Percentiles rank a stretch among this genome's conserved stretches.
phyloP scores from a whole-genome alignment of 202 grass and related monocot species.

The Schoenoplectus tabernaemontani region DNA sequence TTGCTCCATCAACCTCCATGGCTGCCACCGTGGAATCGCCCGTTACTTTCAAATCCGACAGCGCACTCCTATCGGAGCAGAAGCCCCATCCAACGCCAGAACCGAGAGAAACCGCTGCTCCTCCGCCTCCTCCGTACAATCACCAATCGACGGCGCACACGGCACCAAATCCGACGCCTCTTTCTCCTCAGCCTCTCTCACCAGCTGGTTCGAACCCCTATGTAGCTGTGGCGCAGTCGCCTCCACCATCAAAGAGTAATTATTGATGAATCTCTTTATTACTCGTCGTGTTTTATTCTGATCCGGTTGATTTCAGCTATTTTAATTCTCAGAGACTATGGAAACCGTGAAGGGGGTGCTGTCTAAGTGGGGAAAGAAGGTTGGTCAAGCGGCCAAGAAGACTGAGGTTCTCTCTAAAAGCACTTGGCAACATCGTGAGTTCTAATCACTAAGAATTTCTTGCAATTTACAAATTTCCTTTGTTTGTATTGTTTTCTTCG shows the following conservation, averaged over 20 bases:
- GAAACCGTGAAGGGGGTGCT: conserved; percentile 69
- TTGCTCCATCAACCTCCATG: background rate
- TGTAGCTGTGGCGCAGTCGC: conserved; percentile 37
- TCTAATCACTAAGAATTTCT: background rate
- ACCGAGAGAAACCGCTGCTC: background rate
- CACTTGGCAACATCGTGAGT: conserved; percentile 88
- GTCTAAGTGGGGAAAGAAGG: conserved; percentile 58
- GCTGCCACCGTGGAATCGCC: conserved; percentile 7
- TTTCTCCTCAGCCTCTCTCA: background rate
- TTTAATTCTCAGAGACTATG: conserved; percentile 33
- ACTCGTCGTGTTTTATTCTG: background rate
- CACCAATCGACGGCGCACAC: background rate
- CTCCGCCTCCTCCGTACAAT: conserved; percentile 15
- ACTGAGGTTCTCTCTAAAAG: conserved; percentile 78
- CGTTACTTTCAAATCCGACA: conserved; percentile 10
- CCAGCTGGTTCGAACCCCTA: conserved; percentile 43
- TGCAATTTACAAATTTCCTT: background rate
- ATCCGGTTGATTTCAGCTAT: background rate
- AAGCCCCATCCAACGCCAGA: background rate
- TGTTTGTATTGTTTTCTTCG: background rate
- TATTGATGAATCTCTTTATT: background rate
- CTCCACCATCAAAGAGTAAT: conserved; percentile 35
- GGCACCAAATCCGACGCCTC: background rate
- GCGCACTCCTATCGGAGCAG: background rate
- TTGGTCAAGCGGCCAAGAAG: conserved; percentile 56